Evolutionary conservation across 2,329 filamentous ascomycete genomes (phyloP).

Genomic region (Trichoderma lentiforme): DNA sequence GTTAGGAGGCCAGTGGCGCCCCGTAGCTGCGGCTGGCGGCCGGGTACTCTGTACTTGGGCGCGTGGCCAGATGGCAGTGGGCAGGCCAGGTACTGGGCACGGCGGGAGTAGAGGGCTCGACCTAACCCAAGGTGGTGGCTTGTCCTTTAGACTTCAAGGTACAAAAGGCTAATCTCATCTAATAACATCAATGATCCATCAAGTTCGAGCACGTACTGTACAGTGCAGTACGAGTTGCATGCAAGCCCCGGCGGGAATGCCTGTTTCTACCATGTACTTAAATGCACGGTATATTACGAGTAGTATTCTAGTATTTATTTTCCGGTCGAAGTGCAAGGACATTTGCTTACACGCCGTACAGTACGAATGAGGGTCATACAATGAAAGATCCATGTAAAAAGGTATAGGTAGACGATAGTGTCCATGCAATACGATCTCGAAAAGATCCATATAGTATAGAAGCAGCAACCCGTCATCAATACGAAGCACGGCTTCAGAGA

Average conservation of each 20-base stretch:
- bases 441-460: not conserved
- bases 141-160: conserved; percentile 7
- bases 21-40: not conserved
- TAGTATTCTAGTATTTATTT: not conserved
- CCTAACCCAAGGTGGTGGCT: conserved; percentile 9
- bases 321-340: not conserved
- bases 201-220: not conserved
- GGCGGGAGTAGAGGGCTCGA: not conserved
- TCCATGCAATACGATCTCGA: not conserved
- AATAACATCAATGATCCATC: not conserved
- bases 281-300: not conserved
- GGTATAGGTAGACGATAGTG: not conserved
- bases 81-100: not conserved
- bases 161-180: not conserved
- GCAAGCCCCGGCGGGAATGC: not conserved
- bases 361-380: not conserved
- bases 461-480: not conserved
- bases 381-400: not conserved
- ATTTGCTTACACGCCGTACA: not conserved
- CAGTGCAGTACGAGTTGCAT: too few relatives aligned
- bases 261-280: not conserved
- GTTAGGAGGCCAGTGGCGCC: conserved; percentile 15
- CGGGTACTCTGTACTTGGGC: not conserved
- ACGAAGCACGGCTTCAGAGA: not conserved
- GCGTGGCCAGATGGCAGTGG: not conserved